Evolutionary conservation across 2,329 filamentous ascomycete species (phyloP), one percentile per base, ranked within the genome.

Genomic region (Pyrenophora teres): DNA sequence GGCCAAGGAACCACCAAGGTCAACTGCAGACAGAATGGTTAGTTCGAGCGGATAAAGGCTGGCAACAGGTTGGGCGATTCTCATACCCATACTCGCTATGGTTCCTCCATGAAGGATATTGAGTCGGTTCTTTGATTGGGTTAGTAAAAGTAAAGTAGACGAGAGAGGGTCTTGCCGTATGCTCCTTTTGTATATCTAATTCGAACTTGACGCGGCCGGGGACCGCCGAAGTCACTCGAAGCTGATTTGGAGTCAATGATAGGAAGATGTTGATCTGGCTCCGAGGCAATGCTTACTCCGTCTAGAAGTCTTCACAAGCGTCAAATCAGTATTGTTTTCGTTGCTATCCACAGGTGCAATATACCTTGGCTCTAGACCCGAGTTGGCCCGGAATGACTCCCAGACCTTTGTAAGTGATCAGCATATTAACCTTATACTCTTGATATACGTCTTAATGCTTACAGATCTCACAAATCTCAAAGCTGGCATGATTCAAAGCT

Each of bases 341-440:
- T 1, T 19, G 4, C 31, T 23, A 27, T 16, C 15, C 16, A 15
- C 23, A 10, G n/a, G 15, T 19, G 21, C 32, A 19, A 46, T 25
- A 39, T 78, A 96, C 92, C 89, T 89, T 71, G 91, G 91, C 74
- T 97, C 93, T 16, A 97, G 77, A 6, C 92, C 92, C 4, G 92
- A 96, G 59, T 90, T 89, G 60, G 84, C 83, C 77, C 89, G 85
- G 74, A 97, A 97, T 2, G 90, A 92, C 71, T 89, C 88, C 79
- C 91, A 83, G 40, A 95, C 90, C 90, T 94, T 52, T 15, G 52
- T 33, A 41, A 46, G 46, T 16, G 41, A 46, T 75, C 31, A 73
- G 35, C 41, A 48, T 10, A 27, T 52, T 8, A 25, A 44, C 6
- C 13, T 9, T 6, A 13, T 6, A 31, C 15, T 12, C 19, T 1